Evolutionary conservation across 495 filamentous ascomycete genomes (phyloP).

Genomic region (Parathielavia appendiculata): DNA sequence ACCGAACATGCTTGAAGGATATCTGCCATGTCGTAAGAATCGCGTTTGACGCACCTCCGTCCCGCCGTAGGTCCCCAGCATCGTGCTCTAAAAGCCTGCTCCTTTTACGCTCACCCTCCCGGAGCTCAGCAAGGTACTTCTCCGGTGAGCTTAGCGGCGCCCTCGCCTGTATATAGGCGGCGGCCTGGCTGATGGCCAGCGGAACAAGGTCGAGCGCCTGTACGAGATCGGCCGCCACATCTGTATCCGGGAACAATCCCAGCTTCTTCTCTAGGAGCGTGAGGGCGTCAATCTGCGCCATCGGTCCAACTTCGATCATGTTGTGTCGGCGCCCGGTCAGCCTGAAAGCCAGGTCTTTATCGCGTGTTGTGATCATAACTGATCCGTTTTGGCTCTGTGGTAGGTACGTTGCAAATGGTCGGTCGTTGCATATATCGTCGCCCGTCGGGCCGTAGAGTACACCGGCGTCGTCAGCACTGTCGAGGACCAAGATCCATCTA

Average conservation of each 20-base stretch:
- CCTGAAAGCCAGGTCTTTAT: conserved; percentile 22
- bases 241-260: conserved; percentile 14
- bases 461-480: conserved; percentile 39
- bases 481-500: conserved; percentile 10
- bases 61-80: conserved; percentile 28
- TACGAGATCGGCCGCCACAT: conserved; percentile 28
- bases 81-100: conserved; percentile 29
- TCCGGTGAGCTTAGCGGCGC: conserved; percentile 22
- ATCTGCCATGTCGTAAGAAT: conserved; percentile 35
- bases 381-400: conserved; percentile 39
- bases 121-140: conserved; percentile 40
- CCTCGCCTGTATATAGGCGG: conserved; percentile 36
- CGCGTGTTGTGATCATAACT: conserved; percentile 36
- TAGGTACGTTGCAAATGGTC: conserved; percentile 32
- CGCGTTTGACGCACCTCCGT: conserved; percentile 25
- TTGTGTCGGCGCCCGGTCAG: conserved; percentile 18
- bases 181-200: conserved; percentile 28
- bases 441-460: conserved; percentile 22
- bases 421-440: neutral
- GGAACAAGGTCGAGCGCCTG: conserved; percentile 43
- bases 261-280: conserved; percentile 34
- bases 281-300: conserved; percentile 25
- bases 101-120: conserved; percentile 29
- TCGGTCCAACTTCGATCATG: conserved; percentile 24
- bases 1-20: conserved; percentile 27